A percentile compares a stretch with the other conserved stretches of the same genome.
These are phyloP conservation scores for Mercurialis annua DNA, from an alignment of 345 rosid species.

Conservation along the genomic window DNA sequence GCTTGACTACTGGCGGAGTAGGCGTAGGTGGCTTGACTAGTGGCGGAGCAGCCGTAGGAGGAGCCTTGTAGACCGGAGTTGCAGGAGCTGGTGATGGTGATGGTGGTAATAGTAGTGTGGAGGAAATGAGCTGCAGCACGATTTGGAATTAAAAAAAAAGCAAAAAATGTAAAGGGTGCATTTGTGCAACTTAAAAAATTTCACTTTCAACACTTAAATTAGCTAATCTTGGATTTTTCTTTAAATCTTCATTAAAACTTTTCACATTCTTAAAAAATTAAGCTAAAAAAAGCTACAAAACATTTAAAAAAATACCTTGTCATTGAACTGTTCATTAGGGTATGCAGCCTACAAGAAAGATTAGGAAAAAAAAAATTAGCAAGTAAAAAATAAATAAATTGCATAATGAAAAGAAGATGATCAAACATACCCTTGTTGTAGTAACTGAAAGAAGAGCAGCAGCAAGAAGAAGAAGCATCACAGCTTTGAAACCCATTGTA, in stretches of 20 bases:
- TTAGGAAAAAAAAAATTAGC: not conserved
- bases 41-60: conserved; percentile 9
- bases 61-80: conserved; percentile 1
- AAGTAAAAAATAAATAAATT: not conserved
- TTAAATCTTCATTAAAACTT: too few species aligned
- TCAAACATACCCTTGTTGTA: conserved; percentile 28
- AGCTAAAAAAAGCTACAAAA: too few species aligned
- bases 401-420: not conserved
- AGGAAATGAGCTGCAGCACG: conserved; percentile 14
- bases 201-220: too few species aligned
- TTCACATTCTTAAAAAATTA: too few species aligned
- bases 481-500: conserved; percentile 38
- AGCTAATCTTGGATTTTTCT: too few species aligned
- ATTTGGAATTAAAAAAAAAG: not conserved
- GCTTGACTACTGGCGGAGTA: conserved; percentile 10
- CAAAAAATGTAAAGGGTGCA: too few species aligned
- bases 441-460: conserved; percentile 31
- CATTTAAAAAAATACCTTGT: conserved; percentile 20
- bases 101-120: conserved; percentile 7
- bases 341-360: conserved; percentile 27
- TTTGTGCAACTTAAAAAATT: too few species aligned
- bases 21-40: conserved; percentile 9
- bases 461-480: conserved; percentile 23
- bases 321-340: conserved; percentile 18
- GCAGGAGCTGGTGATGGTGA: conserved; percentile 14